phyloP scores from a whole-genome alignment of 2,329 filamentous ascomycete species.

The Colletotrichum liaoningense region DNA sequence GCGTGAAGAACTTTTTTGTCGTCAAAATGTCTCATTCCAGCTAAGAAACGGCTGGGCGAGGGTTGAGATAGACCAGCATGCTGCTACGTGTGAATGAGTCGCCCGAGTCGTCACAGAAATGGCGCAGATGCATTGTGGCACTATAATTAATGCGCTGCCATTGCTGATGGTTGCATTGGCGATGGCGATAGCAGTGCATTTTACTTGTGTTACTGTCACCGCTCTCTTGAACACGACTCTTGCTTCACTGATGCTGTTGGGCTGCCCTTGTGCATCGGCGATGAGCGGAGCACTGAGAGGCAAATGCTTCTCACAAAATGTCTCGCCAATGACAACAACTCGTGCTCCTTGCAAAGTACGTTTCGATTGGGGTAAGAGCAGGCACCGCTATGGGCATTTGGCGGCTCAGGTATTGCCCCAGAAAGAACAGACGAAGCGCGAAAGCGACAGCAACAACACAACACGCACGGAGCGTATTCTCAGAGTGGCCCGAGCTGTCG shows the following conservation, averaged over 20 bases:
- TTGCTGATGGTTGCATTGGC: slow-evolving; percentile 20
- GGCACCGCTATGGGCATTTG: slow-evolving; percentile 15
- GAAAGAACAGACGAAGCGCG: not conserved
- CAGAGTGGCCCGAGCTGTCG: slow-evolving; percentile 12
- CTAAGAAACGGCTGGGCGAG: not conserved
- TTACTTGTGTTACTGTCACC: not conserved
- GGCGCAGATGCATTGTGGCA: slow-evolving; percentile 18
- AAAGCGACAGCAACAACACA: not conserved
- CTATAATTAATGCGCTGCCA: not conserved
- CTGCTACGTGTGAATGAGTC: not conserved
- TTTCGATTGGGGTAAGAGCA: slow-evolving; percentile 33
- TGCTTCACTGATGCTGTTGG: not conserved
- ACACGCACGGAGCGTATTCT: not conserved
- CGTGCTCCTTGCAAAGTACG: slow-evolving; percentile 6
- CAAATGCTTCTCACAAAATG: not conserved
- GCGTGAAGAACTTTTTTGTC: slow-evolving; percentile 18
- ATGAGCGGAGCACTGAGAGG: slow-evolving; percentile 7
- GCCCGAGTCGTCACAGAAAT: not conserved
- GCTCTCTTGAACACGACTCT: not conserved
- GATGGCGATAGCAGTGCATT: slow-evolving; percentile 6
- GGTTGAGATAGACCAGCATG: not conserved
- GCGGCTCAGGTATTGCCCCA: slow-evolving; percentile 14
- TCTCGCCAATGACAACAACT: not conserved
- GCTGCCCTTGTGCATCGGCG: slow-evolving; percentile 7
- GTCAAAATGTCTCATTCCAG: slow-evolving; percentile 23